A percentile compares a stretch with the other conserved stretches of the same genome.
These are phyloP conservation scores for Amylocystis lapponica DNA, from an alignment of 768 basidiomycete genomes.

Conservation along the genomic window DNA sequence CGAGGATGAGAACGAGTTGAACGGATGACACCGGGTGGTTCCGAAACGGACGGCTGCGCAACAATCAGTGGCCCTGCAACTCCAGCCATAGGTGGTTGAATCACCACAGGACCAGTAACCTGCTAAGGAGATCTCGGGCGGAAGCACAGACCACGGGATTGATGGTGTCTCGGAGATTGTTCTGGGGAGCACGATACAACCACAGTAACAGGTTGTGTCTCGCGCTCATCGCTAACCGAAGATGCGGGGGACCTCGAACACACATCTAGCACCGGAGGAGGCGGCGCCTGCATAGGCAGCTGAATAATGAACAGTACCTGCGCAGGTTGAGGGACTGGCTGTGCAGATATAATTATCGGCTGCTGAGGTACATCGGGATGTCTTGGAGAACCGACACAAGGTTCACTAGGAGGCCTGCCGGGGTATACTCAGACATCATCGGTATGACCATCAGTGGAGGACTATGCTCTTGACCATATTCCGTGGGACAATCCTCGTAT, in stretches of 20 bases:
- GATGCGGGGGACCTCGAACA: not conserved
- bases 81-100: not conserved
- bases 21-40: too few relatives aligned
- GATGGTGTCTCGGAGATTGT: too few relatives aligned
- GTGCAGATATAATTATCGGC: not conserved
- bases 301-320: slow-evolving; percentile 6
- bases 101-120: not conserved
- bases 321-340: not conserved
- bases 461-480: too few relatives aligned
- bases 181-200: too few relatives aligned
- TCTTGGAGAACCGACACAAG: not conserved
- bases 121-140: not conserved
- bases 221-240: too few relatives aligned
- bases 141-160: not conserved
- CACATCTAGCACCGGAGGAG: not conserved
- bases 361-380: slow-evolving; percentile 5
- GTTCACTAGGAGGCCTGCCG: not conserved
- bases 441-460: too few relatives aligned
- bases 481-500: too few relatives aligned
- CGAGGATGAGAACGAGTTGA: too few relatives aligned
- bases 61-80: too few relatives aligned
- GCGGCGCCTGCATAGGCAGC: not conserved
- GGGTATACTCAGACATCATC: too few relatives aligned
- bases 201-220: not conserved
- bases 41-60: too few relatives aligned